phyloP scores from a whole-genome alignment of 2,329 filamentous ascomycete species.

The Penicillium glabrum region DNA sequence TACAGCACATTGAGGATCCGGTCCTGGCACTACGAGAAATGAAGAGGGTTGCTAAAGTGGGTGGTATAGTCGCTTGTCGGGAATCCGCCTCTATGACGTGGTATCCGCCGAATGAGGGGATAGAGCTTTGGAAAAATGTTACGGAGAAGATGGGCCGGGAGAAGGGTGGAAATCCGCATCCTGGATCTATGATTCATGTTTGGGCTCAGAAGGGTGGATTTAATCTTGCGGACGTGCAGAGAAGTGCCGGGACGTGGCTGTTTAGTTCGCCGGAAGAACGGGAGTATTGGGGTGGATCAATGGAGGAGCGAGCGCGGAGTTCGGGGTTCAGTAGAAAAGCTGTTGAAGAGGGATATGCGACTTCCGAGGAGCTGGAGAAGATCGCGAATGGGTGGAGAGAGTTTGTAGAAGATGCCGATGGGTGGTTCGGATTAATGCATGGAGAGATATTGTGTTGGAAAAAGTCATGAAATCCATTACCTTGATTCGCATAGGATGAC shows the following conservation, averaged over 20 bases:
- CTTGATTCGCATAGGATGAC: too few species aligned
- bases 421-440: not conserved
- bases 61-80: not conserved
- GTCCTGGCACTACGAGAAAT: constrained; percentile 55
- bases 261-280: not conserved
- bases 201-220: not conserved
- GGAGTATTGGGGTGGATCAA: not conserved
- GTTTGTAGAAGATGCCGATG: not conserved
- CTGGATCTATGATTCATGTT: not conserved
- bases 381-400: not conserved
- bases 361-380: not conserved
- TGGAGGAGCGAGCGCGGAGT: not conserved
- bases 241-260: not conserved
- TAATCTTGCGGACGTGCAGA: not conserved
- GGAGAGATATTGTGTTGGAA: not conserved
- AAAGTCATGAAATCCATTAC: not conserved
- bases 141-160: not conserved
- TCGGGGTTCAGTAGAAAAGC: not conserved
- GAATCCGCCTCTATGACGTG: not conserved
- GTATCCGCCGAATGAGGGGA: not conserved
- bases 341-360: not conserved
- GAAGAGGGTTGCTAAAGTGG: constrained; percentile 51
- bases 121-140: constrained; percentile 6
- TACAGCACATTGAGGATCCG: constrained; percentile 57
- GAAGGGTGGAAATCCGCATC: not conserved